Evolutionary conservation across 2,329 filamentous ascomycete genomes (phyloP).

Genomic region (Phaeosphaeriaceae sp.): DNA sequence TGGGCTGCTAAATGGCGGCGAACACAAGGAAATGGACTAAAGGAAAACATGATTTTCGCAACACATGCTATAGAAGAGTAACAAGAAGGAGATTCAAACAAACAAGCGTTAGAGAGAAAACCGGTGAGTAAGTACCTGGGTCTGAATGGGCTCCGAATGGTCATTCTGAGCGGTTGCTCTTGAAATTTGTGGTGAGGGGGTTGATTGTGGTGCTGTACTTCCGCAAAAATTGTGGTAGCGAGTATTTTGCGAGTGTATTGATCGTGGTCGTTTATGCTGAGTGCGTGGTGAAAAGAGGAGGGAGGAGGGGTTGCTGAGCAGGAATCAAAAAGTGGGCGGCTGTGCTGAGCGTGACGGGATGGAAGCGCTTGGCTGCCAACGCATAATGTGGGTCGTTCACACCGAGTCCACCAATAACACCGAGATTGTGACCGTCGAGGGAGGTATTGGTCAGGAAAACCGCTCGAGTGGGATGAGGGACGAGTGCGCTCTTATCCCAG

Average conservation of each 20-base stretch:
- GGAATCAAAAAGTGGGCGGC: constrained; percentile 34
- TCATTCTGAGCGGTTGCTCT: constrained; percentile 54
- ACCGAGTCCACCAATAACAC: constrained; percentile 25
- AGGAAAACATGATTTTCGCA: constrained; percentile 35
- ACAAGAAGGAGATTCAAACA: constrained; percentile 23
- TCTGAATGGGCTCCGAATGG: constrained; percentile 53
- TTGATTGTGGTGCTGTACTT: constrained; percentile 2
- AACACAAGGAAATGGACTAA: constrained; percentile 28
- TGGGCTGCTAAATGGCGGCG: constrained; percentile 43
- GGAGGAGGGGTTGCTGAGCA: constrained; percentile 35
- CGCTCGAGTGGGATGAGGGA: constrained; percentile 31
- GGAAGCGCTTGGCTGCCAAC: constrained; percentile 47
- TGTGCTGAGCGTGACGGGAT: constrained; percentile 35
- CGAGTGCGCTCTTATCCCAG: constrained; percentile 46
- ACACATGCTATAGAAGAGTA: constrained; percentile 31
- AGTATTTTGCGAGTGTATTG: constrained; percentile 20
- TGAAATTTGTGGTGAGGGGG: constrained; percentile 19
- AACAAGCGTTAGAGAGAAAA: constrained; percentile 39
- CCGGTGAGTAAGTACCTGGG: constrained; percentile 54
- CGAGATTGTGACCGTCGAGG: constrained; percentile 22
- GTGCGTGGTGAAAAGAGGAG: constrained; percentile 32
- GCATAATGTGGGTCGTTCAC: constrained; percentile 43
- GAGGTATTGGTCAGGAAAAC: constrained; percentile 43
- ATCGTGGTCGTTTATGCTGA: constrained; percentile 22
- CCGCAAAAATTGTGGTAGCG: constrained; percentile 3